Base-by-base conservation (phyloP, 768 basidiomycete species). In the Tylopilus sp. region DNA sequence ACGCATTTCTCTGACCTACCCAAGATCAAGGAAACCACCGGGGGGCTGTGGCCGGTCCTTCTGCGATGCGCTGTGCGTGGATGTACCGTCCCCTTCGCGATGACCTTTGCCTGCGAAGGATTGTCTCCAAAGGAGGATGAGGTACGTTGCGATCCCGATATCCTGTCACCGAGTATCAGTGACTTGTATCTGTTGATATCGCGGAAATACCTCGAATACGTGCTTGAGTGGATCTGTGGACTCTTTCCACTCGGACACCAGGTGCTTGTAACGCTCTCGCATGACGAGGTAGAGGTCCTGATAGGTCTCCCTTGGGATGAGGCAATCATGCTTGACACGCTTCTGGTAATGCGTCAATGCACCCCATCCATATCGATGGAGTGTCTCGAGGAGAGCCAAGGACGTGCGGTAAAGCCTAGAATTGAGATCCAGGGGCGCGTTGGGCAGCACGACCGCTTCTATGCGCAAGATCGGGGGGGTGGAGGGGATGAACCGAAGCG, bases 281-380 rank as follows among this genome's bases (percentile, higher is more conserved):
- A 98, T 85, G 9, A 83, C 60, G 22, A 94, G 80, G 59, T 98
- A 98, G 10, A 95, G 68, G 66, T 98, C 95, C 59, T 98, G 95
- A 61, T 95, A 98, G 1, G 68, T 60, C 50, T 92, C 89, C 17
- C 88, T 74, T 0, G 82, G 76, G 4, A 95, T 78, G 21, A 98
- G 56, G 26, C 80, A 75, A 66, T 98, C 95, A 61, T 98, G 95
- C 2, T 74, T 58, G 4, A 94, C 85, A 2, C 95, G 82, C 64
- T 98, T 98, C 69, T 82, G 79, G 72, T 95, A 98, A 49, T 87
- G 81, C 2, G 82, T 85, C 62, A 87, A 65, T 3, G 80, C 78
- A 3, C 95, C 94, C 82, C 85, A 90, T n/a, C 88, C 86, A 59
- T 95, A 90, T n/a, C 90, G 81, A 65, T 90, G 86, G 17, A 94